Evolutionary conservation across 2,329 filamentous ascomycete species (phyloP), one percentile per base, ranked within the genome.

Genomic region (Fusarium dimerum): DNA sequence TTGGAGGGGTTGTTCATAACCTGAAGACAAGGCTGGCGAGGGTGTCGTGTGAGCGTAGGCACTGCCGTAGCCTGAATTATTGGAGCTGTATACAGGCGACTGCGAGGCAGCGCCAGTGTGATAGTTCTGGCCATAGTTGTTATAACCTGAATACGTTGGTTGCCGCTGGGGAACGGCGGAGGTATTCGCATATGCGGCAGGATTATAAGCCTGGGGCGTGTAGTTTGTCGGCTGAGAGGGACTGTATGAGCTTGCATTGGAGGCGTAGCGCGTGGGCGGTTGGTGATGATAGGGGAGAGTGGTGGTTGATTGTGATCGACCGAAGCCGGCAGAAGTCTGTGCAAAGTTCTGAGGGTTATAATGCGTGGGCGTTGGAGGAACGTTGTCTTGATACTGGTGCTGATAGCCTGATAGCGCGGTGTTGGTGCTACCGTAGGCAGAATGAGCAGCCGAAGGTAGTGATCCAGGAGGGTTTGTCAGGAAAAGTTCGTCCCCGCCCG

Each of bases 291-390:
- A 79, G 11, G 80, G 78, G 29, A 81, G 61, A 40, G 73, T 72
- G n/a, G 76, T 76, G 20, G 77, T 77, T 16, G 81, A 82, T 53
- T 81, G 80, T 34, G 80, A 76, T 49, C 80, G 76, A 50, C 64
- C 62, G 46, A 68, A 71, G 46, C 52, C 52, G 45, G 61, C 54
- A 8, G 64, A 60, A 5, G 67, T 57, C 52, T 64, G 69, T 52
- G 73, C 75, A 68, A 84, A 93, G 38, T 79, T 76, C 67, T 88
- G 82, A 2, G 90, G 89, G 66, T 92, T 93, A 71, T 92, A 93
- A 45, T 76, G 74, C 26, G 75, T 73, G 15, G 77, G 72, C 8
- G 78, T 75, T 18, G 78, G 70, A 57, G 79, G 72, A 55, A 76
- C 64, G 51, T 76, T 69, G 52, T 74, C 69, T 57, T 79, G 74